Evolutionary conservation across 2,329 filamentous ascomycete genomes (phyloP).

Genomic region (Ceratocystis cubensis): DNA sequence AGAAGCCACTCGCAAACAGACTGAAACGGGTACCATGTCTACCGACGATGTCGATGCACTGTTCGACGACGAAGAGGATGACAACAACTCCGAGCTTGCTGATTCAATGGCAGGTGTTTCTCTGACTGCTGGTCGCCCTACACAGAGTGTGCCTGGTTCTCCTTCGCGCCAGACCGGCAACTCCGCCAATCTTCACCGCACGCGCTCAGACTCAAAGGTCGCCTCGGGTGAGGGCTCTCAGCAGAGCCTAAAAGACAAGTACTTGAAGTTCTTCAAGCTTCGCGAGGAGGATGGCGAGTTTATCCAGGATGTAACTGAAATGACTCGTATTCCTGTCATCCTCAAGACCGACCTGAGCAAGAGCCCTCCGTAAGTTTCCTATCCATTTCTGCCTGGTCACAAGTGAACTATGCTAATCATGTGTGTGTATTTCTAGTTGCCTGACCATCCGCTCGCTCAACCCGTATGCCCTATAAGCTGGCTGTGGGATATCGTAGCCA

Average conservation of each 20-base stretch:
- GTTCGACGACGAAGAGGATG: conserved; percentile 86
- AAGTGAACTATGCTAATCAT: conserved; percentile 29
- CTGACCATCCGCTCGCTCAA: conserved; percentile 74
- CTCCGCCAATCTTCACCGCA: conserved; percentile 63
- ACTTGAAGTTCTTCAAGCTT: conserved; percentile 76
- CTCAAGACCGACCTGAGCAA: conserved; percentile 96
- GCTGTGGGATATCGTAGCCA: not conserved
- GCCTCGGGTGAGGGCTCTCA: conserved; percentile 64
- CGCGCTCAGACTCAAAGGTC: conserved; percentile 88
- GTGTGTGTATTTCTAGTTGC: conserved; percentile 41
- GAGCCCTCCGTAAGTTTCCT: conserved; percentile 89
- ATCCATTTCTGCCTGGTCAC: not conserved
- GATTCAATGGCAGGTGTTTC: conserved; percentile 87
- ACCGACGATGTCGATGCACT: conserved; percentile 89
- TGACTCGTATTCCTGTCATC: conserved; percentile 95
- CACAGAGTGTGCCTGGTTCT: conserved; percentile 89
- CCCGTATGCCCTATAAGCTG: conserved; percentile 52
- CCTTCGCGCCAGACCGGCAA: conserved; percentile 58
- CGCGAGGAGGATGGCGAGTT: conserved; percentile 88
- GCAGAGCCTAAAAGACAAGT: conserved; percentile 90
- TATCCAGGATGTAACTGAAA: conserved; percentile 96
- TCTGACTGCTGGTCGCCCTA: conserved; percentile 65
- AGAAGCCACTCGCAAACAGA: conserved; percentile 83
- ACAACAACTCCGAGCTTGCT: conserved; percentile 66
- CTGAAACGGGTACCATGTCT: conserved; percentile 86